Evolutionary conservation across 768 basidiomycete species (phyloP), one percentile per base, ranked within the genome.

Genomic region (Suillus subalutaceus): DNA sequence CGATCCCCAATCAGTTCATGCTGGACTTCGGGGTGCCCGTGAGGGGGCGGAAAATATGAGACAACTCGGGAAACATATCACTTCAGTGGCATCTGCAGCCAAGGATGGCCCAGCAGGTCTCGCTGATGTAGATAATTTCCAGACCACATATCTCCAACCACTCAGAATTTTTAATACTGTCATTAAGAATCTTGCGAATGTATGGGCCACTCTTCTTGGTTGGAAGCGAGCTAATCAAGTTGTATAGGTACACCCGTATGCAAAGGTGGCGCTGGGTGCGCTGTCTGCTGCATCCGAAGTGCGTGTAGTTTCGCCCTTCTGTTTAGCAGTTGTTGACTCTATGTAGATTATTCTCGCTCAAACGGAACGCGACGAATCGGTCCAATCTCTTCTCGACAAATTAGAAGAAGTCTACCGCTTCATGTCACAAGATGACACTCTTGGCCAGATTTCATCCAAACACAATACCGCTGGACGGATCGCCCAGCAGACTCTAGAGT

Each of bases 401-500:
- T 38, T 65, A 18, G 35, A 4, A 16, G 4, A 65, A 4, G 40
- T 57, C 15, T 65, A 65, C 37, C 2, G 0, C 4, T 65, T 67
- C 57, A 43, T 67, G 20, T n/a, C 43, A 4, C 64, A 64, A 16
- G 30, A 63, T 0, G 64, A 65, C n/a, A 26, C 63, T 32, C 37
- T 61, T 35, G 2, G 10, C 7, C 15, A 65, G 30, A 64, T 66
- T 23, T 16, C 57, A 30, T 38, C 37, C 18, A 6, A 41, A 20
- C 35, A n/a, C 23, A n/a, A 6, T 23, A 57, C 52, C 41, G 30
- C 59, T 26, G 40, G 20, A 26, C 26, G 37, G 18, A 63, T 76
- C 30, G 62, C 66, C 6, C 60, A 69, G 18, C 72, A 75, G 65
- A 71, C 71, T 1, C 67, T 62, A 7, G 75, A 76, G 55, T 76